Conservation (phyloP, 345 rosid species). For the Salix dunnii region DNA sequence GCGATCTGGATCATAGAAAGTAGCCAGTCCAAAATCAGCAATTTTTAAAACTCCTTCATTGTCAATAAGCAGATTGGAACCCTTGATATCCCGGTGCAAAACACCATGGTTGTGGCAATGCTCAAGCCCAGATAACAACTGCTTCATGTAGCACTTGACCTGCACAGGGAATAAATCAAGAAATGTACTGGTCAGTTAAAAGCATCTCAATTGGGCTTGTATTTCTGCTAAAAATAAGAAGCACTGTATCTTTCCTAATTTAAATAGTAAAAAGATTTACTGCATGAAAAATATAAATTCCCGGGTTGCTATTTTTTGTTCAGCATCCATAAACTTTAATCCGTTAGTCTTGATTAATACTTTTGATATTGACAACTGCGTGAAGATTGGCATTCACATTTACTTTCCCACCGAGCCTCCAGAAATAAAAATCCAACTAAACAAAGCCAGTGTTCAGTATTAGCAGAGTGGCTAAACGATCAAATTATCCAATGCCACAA, state of each 20-base stretch:
- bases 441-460: neutral
- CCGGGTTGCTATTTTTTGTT: neutral
- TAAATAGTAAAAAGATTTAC: neutral
- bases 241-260: neutral
- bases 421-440: slow-evolving; percentile 1
- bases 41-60: slow-evolving; percentile 74
- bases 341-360: neutral
- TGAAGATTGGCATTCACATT: neutral
- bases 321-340: neutral
- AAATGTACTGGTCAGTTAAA: slow-evolving; percentile 4
- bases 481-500: neutral
- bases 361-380: neutral
- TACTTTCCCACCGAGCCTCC: neutral
- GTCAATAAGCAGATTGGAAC: slow-evolving; percentile 78
- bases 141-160: slow-evolving; percentile 87
- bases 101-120: slow-evolving; percentile 84
- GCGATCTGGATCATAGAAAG: slow-evolving; percentile 57
- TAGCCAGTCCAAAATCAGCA: slow-evolving; percentile 90
- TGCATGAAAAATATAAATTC: neutral
- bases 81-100: slow-evolving; percentile 85
- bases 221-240: neutral
- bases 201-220: neutral
- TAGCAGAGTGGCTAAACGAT: neutral
- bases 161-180: slow-evolving; percentile 19
- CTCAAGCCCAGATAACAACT: slow-evolving; percentile 77